Evolutionary conservation across 257 asterid species (phyloP), one percentile per base, ranked within the genome.

Genomic region (Jacaranda mimosifolia): DNA sequence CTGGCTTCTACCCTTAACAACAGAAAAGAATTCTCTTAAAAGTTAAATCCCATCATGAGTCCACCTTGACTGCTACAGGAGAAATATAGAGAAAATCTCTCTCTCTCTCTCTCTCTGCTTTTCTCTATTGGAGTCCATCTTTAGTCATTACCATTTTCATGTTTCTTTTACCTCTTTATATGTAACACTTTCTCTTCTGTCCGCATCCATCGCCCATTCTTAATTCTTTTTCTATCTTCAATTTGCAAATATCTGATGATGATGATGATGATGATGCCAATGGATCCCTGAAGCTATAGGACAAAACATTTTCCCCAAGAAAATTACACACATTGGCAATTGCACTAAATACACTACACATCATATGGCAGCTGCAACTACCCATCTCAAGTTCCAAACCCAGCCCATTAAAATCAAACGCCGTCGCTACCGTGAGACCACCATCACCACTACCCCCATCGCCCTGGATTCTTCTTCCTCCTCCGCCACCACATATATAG

Each of bases 381-480:
- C 92, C 58, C 88, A 84, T 63, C 89, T 89, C 84, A 88, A 88
- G 57, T 85, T 85, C 83, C 91, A 82, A 77, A 80, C 83, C 73
- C 87, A 88, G 38, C 84, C 86, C 79, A 55, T 84, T 63, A 87
- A 88, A 63, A 87, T 83, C 74, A 92, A 89, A 48, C 93, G 92
- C 71, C 96, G 94, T 71, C 93, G 96, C 70, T 83, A 40, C 87
- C 93, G 92, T 8, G 91, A 83, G 64, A 89, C 94, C 71, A 89
- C 97, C 58, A 91, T 93, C 72, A 85, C 97, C 45, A 53, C 90
- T 77, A 76, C 86, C 14, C 51, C 87, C 67, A 11, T 76, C 59
- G 26, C 63, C 71, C 43, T 74, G 26, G 75, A 75, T 63, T 51
- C 76, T 14, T 3, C 73, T 60, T 15, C 81, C 0, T 81, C 78